Evolutionary conservation across 176 grass and related monocot species (phyloP).

Genomic region (Aegilops tauschii): DNA sequence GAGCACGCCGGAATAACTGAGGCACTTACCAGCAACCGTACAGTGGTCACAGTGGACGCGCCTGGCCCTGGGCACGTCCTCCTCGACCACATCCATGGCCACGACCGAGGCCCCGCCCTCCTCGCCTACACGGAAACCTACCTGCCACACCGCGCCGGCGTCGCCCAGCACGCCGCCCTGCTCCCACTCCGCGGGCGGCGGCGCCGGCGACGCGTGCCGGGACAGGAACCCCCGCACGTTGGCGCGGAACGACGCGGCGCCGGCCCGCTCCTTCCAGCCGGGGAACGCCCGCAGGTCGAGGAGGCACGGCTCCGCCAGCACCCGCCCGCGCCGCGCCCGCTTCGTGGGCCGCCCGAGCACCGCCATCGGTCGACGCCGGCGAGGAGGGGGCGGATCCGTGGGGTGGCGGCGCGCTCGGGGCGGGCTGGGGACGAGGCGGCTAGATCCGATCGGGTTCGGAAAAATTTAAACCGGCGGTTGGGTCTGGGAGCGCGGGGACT

Average conservation of each 20-base stretch:
- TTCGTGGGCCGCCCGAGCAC: constrained; percentile 47
- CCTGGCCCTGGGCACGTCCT: constrained; percentile 49
- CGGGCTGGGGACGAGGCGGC: not conserved
- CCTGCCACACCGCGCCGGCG: constrained; percentile 32
- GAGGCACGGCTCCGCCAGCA: constrained; percentile 16
- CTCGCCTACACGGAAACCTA: constrained; percentile 22
- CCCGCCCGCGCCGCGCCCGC: constrained; percentile 49
- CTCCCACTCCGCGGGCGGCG: not conserved
- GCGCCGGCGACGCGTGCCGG: constrained; percentile 15
- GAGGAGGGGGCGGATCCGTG: not conserved
- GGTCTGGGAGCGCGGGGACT: not conserved
- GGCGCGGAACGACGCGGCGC: constrained; percentile 35
- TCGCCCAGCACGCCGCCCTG: not conserved
- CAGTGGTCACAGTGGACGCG: constrained; percentile 68
- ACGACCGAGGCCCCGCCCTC: not conserved
- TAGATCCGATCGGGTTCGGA: constrained; percentile 14
- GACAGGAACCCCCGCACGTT: constrained; percentile 46
- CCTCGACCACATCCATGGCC: constrained; percentile 66
- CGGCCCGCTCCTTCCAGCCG: not conserved
- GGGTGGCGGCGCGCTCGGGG: not conserved
- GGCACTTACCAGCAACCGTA: constrained; percentile 54
- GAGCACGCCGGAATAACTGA: not conserved
- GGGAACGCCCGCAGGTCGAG: constrained; percentile 42
- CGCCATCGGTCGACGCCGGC: constrained; percentile 21
- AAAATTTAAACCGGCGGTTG: not conserved